Evolutionary conservation across 768 basidiomycete genomes (phyloP).

Genomic region (Lactifluus pinguis): DNA sequence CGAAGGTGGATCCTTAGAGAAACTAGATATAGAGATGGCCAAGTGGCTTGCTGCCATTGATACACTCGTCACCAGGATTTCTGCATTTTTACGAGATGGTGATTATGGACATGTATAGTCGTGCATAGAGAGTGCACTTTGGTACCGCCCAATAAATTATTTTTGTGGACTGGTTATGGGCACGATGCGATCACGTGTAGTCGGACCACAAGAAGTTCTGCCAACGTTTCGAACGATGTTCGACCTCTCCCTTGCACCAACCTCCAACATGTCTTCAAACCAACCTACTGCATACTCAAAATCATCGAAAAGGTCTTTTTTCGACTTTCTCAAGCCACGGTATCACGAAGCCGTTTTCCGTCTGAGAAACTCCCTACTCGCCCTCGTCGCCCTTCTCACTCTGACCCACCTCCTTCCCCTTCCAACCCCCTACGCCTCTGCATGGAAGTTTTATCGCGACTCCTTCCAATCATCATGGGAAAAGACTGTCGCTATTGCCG

Average conservation of each 20-base stretch:
- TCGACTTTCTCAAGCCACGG: conserved; percentile 15
- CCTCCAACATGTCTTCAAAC: conserved; percentile 1
- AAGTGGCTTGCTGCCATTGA: conserved; percentile 57
- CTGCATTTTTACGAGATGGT: conserved; percentile 45
- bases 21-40: conserved; percentile 43
- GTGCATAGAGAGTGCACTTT: not conserved
- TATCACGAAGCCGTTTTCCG: conserved; percentile 17
- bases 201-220: too few relatives aligned
- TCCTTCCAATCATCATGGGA: conserved; percentile 16
- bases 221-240: too few relatives aligned
- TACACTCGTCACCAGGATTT: conserved; percentile 40
- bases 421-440: conserved; percentile 14
- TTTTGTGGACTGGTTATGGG: not conserved
- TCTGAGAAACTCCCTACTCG: conserved; percentile 11
- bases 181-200: conserved; percentile 14
- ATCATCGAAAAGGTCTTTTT: not conserved
- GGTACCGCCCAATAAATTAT: too few relatives aligned
- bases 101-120: conserved; percentile 44
- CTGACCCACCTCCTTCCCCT: conserved; percentile 19
- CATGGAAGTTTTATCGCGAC: conserved; percentile 16
- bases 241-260: too few relatives aligned
- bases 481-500: conserved; percentile 2
- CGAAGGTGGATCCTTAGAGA: conserved; percentile 46
- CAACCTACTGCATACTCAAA: not conserved
- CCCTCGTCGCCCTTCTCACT: conserved; percentile 7